Evolutionary conservation across 2,329 filamentous ascomycete genomes (phyloP).

Genomic region (Fusarium sp.): DNA sequence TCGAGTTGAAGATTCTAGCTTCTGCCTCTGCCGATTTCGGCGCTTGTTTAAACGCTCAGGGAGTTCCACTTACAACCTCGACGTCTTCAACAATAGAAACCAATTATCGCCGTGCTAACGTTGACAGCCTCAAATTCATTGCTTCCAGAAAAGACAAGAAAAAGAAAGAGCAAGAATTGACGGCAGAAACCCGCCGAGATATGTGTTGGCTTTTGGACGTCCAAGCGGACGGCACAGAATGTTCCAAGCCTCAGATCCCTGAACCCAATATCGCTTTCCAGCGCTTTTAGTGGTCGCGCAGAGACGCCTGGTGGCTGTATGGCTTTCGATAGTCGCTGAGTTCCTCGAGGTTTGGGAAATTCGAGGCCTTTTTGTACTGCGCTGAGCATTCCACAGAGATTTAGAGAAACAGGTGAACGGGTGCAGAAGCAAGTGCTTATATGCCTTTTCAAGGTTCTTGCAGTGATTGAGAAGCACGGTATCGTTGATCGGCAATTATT

Average conservation of each 20-base stretch:
- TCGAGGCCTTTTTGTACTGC: not conserved
- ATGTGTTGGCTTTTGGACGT: not conserved
- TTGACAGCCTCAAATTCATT: not conserved
- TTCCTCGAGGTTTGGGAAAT: not conserved
- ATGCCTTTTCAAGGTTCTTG: not conserved
- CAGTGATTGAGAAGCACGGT: not conserved
- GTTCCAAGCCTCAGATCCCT: conserved; percentile 2
- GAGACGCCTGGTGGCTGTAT: conserved; percentile 11
- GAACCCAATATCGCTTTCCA: not conserved
- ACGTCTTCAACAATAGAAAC: not conserved
- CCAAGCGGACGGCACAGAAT: not conserved
- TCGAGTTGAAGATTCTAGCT: not conserved
- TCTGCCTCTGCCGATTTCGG: conserved; percentile 17
- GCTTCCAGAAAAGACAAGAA: conserved; percentile 9
- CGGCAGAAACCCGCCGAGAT: not conserved
- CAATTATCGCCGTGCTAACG: not conserved
- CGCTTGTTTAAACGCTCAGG: not conserved
- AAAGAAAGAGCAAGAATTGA: not conserved
- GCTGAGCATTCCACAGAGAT: conserved; percentile 16
- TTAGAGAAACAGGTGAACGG: not conserved
- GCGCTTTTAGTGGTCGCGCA: conserved; percentile 7
- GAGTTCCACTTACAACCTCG: conserved; percentile 11
- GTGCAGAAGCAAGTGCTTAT: conserved; percentile 17
- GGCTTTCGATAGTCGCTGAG: conserved; percentile 19
- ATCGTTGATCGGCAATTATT: not conserved